Conservation (phyloP, 2,329 filamentous ascomycete species). For the Paracorniculantispora psalliotae region DNA sequence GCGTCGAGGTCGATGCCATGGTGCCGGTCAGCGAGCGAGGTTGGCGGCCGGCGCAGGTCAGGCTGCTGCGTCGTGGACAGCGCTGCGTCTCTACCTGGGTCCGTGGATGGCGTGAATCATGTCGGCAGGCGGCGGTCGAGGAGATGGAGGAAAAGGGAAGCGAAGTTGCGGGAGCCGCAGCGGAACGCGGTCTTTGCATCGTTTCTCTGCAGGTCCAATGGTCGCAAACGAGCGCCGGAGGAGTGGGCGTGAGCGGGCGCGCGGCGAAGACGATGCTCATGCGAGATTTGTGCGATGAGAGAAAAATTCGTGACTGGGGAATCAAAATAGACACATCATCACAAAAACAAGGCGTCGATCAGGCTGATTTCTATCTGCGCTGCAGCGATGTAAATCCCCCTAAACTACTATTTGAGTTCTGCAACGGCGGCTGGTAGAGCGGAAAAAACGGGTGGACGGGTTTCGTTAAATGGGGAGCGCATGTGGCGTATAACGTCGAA, state of each 20-base stretch:
- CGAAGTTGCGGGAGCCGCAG: background rate
- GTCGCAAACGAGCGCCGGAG: background rate
- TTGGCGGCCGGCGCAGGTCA: background rate
- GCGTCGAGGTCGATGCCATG: background rate
- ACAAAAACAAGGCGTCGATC: background rate
- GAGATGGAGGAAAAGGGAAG: background rate
- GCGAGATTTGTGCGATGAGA: too few species aligned
- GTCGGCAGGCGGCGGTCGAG: background rate
- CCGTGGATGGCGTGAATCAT: background rate
- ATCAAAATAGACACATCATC: conserved; percentile 3
- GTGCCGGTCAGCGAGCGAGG: background rate
- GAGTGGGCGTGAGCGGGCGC: too few species aligned
- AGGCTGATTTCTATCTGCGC: background rate
- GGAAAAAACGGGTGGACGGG: background rate
- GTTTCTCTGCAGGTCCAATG: background rate
- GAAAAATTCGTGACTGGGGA: background rate
- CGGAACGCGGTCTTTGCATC: conserved; percentile 3
- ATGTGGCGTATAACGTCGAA: background rate
- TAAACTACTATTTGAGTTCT: background rate
- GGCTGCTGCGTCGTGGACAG: background rate
- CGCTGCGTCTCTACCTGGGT: background rate
- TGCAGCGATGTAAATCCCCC: background rate
- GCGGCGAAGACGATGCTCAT: too few species aligned
- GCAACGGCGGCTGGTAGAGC: background rate
- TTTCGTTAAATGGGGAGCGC: background rate